Evolutionary conservation across 2,329 filamentous ascomycete species (phyloP), one percentile per base, ranked within the genome.

Genomic region (Zymoseptoria pseudotritici): DNA sequence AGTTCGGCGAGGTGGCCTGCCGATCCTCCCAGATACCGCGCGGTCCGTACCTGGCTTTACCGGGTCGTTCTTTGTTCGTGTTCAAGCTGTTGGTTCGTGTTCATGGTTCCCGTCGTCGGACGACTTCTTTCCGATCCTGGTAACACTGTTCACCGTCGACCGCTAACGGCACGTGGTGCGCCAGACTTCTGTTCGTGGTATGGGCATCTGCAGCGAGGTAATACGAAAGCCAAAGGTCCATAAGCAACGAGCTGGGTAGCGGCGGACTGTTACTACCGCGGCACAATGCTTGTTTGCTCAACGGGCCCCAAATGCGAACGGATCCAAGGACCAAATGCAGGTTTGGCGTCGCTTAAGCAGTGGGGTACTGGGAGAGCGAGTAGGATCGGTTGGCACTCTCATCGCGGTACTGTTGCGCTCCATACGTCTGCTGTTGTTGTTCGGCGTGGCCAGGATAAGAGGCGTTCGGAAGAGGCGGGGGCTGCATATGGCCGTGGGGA

Each of bases 401-500:
- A 21, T 69, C 62, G 50, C 65, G 61, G 57, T 69, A 69, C 49
- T 67, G 66, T 61, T 67, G 51, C 36, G 62, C 57, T 21, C 61
- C 57, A 50, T 69, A 69, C 9, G 63, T 49, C 50, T 66, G 66
- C 46, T 69, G 65, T 13, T 58, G 56, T 19, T 64, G 60, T 17
- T 55, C 50, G 9, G 62, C 21, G 24, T 69, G 67, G 29, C 66
- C 68, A 5, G 52, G 52, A 17, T 46, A 46, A 2, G 64, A 58
- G 22, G 66, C 51, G 42, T 63, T 60, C 17, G 67, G 60, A 2
- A 67, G 56, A 51, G 67, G 65, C 21, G 65, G 68, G 31, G 68
- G 62, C 51, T 69, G 68, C 65, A 71, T 65, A 42, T 67, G 67
- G 24, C 62, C 60, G 22, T 69, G 66, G 13, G 66, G 62, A 54